Evolutionary conservation across 2,329 filamentous ascomycete species (phyloP), one percentile per base, ranked within the genome.

Genomic region (Aureobasidium sp.): DNA sequence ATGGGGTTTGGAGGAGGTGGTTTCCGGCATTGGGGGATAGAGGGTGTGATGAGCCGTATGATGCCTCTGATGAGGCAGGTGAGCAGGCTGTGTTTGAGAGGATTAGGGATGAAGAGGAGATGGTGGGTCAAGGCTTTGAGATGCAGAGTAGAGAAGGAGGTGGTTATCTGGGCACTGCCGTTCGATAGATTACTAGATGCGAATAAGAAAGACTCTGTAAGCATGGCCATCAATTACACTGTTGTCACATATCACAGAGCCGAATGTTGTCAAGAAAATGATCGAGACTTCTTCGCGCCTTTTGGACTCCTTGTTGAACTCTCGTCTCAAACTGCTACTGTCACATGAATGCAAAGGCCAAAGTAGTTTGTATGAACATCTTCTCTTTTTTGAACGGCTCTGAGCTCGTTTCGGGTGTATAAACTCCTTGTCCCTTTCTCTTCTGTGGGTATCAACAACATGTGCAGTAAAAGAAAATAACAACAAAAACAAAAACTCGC

Each of bases 1-100:
- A 79, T 69, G 81, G 83, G 64, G 82, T 81, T 8, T 87, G 85
- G 69, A 74, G 83, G 60, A 74, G 84, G 54, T 86, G 86, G 68
- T 87, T 82, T 68, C 84, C 84, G 0, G 72, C 77, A 5, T 68
- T 86, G 60, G 71, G 77, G 48, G 78, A 76, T n/a, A 66, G 67
- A 15, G 70, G 71, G n/a, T 85, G 83, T 66, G 78, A 80, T 40
- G 75, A 75, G 22, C 81, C 83, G 15, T 82, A 82, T 66, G 67
- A 73, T 24, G 74, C 74, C 57, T 70, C 71, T 2, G 71, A 67
- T 12, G 74, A 76, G 40, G 67, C 54, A 8, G 66, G 61, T 35
- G 70, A 70, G 1, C 75, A 74, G 62, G 69, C 68, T 17, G 75
- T 70, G 2, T 76, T 75, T 64, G 70, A 69, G 24, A 75, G 77